phyloP scores from a whole-genome alignment of 257 asterid genomes.

The Parsonsia alboflavescens region DNA sequence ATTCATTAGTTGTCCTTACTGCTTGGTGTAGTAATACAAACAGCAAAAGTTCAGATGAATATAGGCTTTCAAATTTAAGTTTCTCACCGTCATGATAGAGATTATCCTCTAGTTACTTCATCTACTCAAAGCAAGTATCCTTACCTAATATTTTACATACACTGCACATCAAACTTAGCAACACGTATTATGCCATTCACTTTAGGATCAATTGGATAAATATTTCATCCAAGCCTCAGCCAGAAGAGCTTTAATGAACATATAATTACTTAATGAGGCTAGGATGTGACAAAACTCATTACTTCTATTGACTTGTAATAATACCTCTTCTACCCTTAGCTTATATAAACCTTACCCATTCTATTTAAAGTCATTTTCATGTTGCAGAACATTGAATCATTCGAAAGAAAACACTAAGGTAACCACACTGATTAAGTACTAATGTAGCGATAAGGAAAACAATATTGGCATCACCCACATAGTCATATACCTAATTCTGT shows the following conservation, averaged over 20 bases:
- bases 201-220: background rate
- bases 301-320: background rate
- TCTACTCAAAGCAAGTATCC: too few species aligned
- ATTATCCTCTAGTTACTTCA: background rate
- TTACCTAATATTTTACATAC: too few species aligned
- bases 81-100: background rate
- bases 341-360: background rate
- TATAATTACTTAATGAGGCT: background rate
- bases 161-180: background rate
- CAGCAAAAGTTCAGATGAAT: background rate
- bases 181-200: background rate
- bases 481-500: conserved; percentile 48
- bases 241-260: background rate
- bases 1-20: background rate
- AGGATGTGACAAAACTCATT: background rate
- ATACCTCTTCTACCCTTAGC: background rate
- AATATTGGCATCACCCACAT: conserved; percentile 1
- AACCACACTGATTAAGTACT: background rate
- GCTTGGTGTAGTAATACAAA: background rate
- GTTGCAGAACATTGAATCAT: background rate
- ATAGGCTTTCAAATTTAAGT: conserved; percentile 1
- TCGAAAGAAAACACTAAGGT: background rate
- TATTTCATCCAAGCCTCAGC: background rate
- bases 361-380: background rate
- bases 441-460: background rate